Base-by-base conservation (phyloP, 352 stramenopile genomes). In the Phytophthora hibernalis region DNA sequence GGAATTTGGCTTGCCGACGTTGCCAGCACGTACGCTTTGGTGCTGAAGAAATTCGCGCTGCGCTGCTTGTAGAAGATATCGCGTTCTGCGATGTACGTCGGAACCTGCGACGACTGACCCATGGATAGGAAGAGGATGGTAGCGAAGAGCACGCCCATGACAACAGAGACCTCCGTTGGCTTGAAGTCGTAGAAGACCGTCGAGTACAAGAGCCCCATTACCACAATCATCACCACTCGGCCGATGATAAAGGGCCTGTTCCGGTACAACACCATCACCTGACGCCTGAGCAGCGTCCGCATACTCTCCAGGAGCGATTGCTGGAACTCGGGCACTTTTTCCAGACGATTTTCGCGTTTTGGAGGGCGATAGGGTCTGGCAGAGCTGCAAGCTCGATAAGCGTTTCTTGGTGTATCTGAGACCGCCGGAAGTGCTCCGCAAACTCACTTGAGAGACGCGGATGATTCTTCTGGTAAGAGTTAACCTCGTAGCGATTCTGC, bases 21-120 rank as follows among this genome's bases (percentile, higher is more conserved):
- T 10, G 70, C 80, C 26, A 93, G 31, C 21, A 93, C 73, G 61
- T 92, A 96, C 22, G 80, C 62, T 16, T 75, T 73, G n/a, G 84
- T 72, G 10, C 79, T 76, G 62, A 84, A 92, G 61, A 93, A 93
- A 63, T 93, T 92, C 3, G 76, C 68, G 55, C 20, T 75, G 8
- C 76, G 72, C 28, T 96, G 89, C 51, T 93, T 95, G 79, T 95
- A 95, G 72, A 91, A 96, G 18, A 89, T 66, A 8, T 65, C 69
- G 11, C 74, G 74, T 21, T 63, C 66, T 13, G 85, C 72, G 47
- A 94, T 88, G 56, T 94, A 84, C 15, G 75, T 80, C 13, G 87
- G 83, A 10, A 96, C 65, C 44, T 87, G 77, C 0, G 82, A 53
- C 54, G 85, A 82, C 18, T 82, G 74, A 20, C 79, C 80, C 43